Conservation (phyloP, 495 filamentous ascomycete genomes). For the Penicillium ochrochloron region DNA sequence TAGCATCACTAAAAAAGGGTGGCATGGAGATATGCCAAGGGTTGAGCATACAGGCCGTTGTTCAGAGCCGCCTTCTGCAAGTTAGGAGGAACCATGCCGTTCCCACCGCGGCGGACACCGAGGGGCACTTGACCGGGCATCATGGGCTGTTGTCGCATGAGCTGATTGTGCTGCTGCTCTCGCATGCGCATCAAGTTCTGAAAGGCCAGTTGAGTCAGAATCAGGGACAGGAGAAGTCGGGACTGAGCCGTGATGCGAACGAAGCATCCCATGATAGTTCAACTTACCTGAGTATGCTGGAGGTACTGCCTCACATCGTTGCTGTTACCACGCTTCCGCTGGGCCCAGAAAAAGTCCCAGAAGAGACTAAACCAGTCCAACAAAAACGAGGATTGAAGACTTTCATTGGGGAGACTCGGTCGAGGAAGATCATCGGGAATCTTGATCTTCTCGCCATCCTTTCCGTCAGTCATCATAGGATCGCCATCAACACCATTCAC, state of each 20-base stretch:
- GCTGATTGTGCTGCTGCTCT: constrained; percentile 64
- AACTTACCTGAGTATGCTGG: constrained; percentile 74
- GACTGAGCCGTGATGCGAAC: neutral
- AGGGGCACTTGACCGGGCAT: constrained; percentile 68
- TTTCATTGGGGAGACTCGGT: constrained; percentile 66
- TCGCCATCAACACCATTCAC: constrained; percentile 80
- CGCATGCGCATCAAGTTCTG: constrained; percentile 49
- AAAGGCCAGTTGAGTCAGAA: constrained; percentile 27
- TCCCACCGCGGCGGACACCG: constrained; percentile 51
- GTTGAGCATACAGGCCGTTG: constrained; percentile 57
- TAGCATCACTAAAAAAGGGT: constrained; percentile 21
- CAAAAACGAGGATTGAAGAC: constrained; percentile 75
- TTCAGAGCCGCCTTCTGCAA: constrained; percentile 76
- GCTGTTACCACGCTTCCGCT: constrained; percentile 64
- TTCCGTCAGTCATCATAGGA: constrained; percentile 79
- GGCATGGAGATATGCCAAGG: constrained; percentile 13
- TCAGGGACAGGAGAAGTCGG: neutral
- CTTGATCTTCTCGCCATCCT: constrained; percentile 75
- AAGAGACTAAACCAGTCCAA: constrained; percentile 96
- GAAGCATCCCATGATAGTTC: neutral
- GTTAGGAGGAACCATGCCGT: constrained; percentile 50
- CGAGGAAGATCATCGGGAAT: constrained; percentile 78
- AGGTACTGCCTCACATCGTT: constrained; percentile 70
- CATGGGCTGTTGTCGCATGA: constrained; percentile 71
- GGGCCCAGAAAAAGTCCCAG: constrained; percentile 89